Base-by-base conservation (phyloP, 1,284 basidiomycete genomes). In the Naganishia sp. region DNA sequence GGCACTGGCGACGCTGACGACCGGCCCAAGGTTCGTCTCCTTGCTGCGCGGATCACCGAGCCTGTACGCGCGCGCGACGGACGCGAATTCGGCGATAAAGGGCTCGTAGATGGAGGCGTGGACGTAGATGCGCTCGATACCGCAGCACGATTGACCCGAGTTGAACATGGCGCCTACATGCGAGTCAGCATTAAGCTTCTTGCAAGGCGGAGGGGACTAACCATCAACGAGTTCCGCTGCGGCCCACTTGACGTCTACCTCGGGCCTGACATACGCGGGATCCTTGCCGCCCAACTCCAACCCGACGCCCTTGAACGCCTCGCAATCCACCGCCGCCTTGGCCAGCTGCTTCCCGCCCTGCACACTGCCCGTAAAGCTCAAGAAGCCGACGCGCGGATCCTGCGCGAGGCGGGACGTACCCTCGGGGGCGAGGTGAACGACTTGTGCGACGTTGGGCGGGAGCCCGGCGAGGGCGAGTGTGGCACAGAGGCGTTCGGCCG, bases 251-350 rank as follows among this genome's bases (percentile, higher is more conserved):
- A 95, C 75, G 78, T 97, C 87, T 0, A 89, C 93, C 74, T 97
- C 94, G 0, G 84, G 80, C 35, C 92, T 84, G 7, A 97, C 93
- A 73, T 96, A 98, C 0, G 94, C 94, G 7, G 94, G 92, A 75
- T 97, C 94, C 79, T 97, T 97, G 1, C 94, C 94, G 5, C 94
- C 94, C 18, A 98, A 85, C 88, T 98, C 83, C 52, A 84, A 74
- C 3, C 80, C 81, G 7, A 82, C 72, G 35, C 69, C 90, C 72
- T 92, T 95, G 82, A 97, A 94, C 0, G 86, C 87, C 90, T 7
- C 85, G 18, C 52, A 86, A 0, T 76, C 73, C 4, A 73, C 73
- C 0, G 81, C 80, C 15, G 78, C 78, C 70, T 76, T 72, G 58
- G 76, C 74, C 10, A 81, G 76, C 4, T 76, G 73, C 46, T 75